Evolutionary conservation across 352 stramenopile species (phyloP).

Genomic region (Phytophthora brassicae): DNA sequence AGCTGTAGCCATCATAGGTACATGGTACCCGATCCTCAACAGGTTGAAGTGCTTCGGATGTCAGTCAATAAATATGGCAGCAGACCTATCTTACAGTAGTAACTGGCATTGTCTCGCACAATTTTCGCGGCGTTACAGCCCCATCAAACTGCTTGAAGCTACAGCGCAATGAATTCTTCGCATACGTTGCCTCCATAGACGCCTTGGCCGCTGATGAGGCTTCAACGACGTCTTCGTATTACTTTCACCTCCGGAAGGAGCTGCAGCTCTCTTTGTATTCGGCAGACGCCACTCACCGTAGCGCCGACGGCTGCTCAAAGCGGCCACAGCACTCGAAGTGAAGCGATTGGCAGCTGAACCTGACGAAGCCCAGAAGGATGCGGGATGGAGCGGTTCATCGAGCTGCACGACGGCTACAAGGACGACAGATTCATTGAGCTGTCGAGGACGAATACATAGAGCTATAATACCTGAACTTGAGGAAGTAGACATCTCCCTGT

Average conservation of each 20-base stretch:
- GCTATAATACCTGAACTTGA: neutral
- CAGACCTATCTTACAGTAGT: no score
- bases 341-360: neutral
- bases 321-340: neutral
- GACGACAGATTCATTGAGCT: neutral
- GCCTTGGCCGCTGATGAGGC: neutral
- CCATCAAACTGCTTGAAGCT: neutral
- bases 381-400: neutral
- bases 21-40: slow-evolving; percentile 9
- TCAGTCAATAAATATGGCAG: neutral
- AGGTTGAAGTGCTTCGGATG: neutral
- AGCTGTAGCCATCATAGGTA: neutral
- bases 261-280: neutral
- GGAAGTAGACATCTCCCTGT: neutral
- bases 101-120: neutral
- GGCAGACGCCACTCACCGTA: neutral
- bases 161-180: neutral
- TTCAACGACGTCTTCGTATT: neutral
- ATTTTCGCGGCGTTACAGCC: neutral
- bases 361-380: neutral
- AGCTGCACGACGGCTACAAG: neutral
- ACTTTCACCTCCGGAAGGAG: neutral
- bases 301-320: neutral
- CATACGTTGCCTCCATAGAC: neutral
- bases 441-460: neutral